Evolutionary conservation across 345 rosid species (phyloP).

Genomic region (Cardamine chenopodiifolia): DNA sequence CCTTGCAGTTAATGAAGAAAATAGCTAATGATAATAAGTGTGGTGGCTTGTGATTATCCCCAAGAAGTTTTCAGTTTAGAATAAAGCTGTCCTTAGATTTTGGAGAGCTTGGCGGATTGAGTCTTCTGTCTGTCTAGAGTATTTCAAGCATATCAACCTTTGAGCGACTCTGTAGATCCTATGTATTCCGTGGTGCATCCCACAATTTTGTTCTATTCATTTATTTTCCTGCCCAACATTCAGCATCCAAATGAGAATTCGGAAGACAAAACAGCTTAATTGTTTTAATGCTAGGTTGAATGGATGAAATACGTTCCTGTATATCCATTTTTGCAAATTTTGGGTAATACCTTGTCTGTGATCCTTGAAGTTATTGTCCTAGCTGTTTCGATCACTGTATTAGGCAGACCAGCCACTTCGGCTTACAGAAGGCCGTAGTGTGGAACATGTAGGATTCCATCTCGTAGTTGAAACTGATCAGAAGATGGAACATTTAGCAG

Average conservation of each 20-base stretch:
- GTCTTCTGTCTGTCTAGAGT: constrained; percentile 65
- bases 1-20: neutral
- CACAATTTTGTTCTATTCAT: constrained; percentile 69
- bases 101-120: constrained; percentile 71
- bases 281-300: neutral
- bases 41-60: neutral
- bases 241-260: neutral
- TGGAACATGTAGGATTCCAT: constrained; percentile 74
- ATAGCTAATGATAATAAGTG: too few relatives aligned
- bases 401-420: constrained; percentile 84
- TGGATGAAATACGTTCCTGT: neutral
- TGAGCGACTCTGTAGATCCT: constrained; percentile 61
- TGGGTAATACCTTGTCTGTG: constrained; percentile 57
- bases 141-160: constrained; percentile 68
- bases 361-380: constrained; percentile 68
- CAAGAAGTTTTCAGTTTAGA: constrained; percentile 18
- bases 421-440: constrained; percentile 89
- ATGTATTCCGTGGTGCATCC: constrained; percentile 51
- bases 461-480: constrained; percentile 73
- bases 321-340: neutral
- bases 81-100: constrained; percentile 63
- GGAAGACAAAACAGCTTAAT: neutral
- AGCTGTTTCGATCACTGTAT: constrained; percentile 80
- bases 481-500: constrained; percentile 17
- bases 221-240: constrained; percentile 53